A percentile compares a stretch with the other conserved stretches of the same genome.
phyloP scores from a whole-genome alignment of 495 filamentous ascomycete genomes.

The Lophiotrema nucula region DNA sequence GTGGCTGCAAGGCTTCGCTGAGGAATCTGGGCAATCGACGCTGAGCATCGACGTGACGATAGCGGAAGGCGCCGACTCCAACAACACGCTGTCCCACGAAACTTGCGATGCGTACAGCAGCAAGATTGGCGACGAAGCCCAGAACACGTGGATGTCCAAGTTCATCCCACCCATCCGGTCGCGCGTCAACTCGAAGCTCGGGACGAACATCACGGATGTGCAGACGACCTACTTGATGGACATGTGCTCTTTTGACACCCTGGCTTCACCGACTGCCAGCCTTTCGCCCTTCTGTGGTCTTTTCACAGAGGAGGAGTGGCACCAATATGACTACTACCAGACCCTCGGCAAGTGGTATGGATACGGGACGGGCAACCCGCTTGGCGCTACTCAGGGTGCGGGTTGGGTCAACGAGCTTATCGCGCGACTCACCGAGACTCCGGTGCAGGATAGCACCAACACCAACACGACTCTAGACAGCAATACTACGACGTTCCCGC shows the following conservation, averaged over 20 bases:
- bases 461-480: slow-evolving; percentile 72
- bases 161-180: slow-evolving; percentile 62
- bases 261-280: slow-evolving; percentile 50
- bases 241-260: slow-evolving; percentile 77
- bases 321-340: slow-evolving; percentile 72
- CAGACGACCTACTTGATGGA: slow-evolving; percentile 76
- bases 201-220: slow-evolving; percentile 55
- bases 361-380: slow-evolving; percentile 68
- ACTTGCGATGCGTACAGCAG: slow-evolving; percentile 65
- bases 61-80: slow-evolving; percentile 58
- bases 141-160: slow-evolving; percentile 52
- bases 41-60: slow-evolving; percentile 54
- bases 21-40: slow-evolving; percentile 51
- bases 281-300: slow-evolving; percentile 68
- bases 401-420: slow-evolving; percentile 83
- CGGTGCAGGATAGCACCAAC: slow-evolving; percentile 67
- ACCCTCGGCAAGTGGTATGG: slow-evolving; percentile 78
- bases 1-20: slow-evolving; percentile 69
- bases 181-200: slow-evolving; percentile 63
- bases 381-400: slow-evolving; percentile 78
- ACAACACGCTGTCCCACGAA: slow-evolving; percentile 75
- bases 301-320: slow-evolving; percentile 69
- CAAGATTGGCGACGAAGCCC: slow-evolving; percentile 49
- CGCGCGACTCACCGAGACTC: slow-evolving; percentile 65
- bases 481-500: slow-evolving; percentile 62